Conservation (phyloP, 164 flowering plant species). For the Umbilicus rupestris region DNA sequence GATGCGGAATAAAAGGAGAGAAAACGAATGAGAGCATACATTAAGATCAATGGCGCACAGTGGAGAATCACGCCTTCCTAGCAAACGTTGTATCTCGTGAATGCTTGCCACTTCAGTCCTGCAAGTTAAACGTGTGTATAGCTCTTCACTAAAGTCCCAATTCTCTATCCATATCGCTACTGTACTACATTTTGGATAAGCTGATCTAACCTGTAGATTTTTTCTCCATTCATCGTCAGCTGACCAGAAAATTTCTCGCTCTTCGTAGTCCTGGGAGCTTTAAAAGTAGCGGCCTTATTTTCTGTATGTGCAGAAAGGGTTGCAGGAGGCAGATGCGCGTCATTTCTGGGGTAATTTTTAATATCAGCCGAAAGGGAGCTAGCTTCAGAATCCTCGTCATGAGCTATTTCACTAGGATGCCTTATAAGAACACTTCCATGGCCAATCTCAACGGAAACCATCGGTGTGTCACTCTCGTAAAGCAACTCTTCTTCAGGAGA, state of each 20-base stretch:
- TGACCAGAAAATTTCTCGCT: slow-evolving; percentile 21
- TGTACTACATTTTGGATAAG: not conserved
- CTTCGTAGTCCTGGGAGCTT: slow-evolving; percentile 21
- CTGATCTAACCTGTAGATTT: slow-evolving; percentile 27
- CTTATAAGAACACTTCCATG: slow-evolving; percentile 89
- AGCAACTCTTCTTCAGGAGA: slow-evolving; percentile 85
- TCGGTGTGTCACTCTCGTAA: slow-evolving; percentile 65
- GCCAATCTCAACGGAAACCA: slow-evolving; percentile 93
- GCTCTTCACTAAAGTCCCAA: no score
- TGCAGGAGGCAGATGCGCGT: no score
- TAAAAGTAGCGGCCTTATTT: slow-evolving; percentile 22
- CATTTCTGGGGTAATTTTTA: no score
- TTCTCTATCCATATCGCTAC: no score
- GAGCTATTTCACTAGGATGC: slow-evolving; percentile 55
- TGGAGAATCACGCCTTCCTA: slow-evolving; percentile 47
- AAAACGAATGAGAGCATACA: no score
- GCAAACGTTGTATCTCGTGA: slow-evolving; percentile 33
- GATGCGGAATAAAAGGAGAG: no score
- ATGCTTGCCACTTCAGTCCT: slow-evolving; percentile 46
- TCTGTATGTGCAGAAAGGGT: slow-evolving; percentile 35
- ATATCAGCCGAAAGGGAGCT: slow-evolving; percentile 85
- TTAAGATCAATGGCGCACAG: slow-evolving; percentile 50
- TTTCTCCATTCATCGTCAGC: slow-evolving; percentile 21
- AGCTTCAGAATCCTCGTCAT: slow-evolving; percentile 96
- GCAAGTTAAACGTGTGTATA: not conserved